Evolutionary conservation across 495 filamentous ascomycete genomes (phyloP), one percentile per base, ranked within the genome.

Genomic region (Durotheca rogersii): DNA sequence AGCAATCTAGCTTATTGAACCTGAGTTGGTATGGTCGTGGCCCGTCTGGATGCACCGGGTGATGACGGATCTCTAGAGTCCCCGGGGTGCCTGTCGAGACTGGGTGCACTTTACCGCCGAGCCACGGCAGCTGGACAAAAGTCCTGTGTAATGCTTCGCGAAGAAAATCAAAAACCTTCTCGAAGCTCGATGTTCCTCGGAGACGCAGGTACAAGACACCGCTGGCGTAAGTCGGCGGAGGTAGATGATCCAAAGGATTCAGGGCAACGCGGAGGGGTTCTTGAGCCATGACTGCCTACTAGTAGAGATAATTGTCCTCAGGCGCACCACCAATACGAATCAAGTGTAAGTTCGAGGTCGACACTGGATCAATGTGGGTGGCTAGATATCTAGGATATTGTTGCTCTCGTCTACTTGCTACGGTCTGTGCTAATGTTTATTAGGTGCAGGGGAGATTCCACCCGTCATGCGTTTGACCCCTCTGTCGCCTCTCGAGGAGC

Each of bases 31-130:
- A 44, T 10, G 47, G 39, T 14, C 15, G 12, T 34, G 47, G 38
- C 18, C 14, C 42, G 6, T 41, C 51, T 7, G 29, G 12, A 31
- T 19, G 15, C 7, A 10, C 6, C 6, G 51, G 41, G 23, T 15
- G 9, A 32, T 55, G 44, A 7, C 55, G 55, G 32, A 59, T 59
- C 43, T 59, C 55, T 15, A 54, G 55, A 23, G 53, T 41, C 11
- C 51, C 55, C n/a, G 50, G 35, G 5, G 43, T 44, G 14, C 17
- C 34, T 10, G 41, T 42, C 6, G 14, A 15, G 19, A 25, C 18
- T 6, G 5, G 7, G 35, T 41, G 31, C 4, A 49, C 29, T 16
- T 45, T 55, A 20, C 55, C 55, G 43, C 29, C 39, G 3, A 59
- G 49, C 49, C 51, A 59, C 9, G 55, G 55, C 3, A 53, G 19